phyloP scores from a whole-genome alignment of 352 stramenopile species.

The Globisporangium iwayamae region DNA sequence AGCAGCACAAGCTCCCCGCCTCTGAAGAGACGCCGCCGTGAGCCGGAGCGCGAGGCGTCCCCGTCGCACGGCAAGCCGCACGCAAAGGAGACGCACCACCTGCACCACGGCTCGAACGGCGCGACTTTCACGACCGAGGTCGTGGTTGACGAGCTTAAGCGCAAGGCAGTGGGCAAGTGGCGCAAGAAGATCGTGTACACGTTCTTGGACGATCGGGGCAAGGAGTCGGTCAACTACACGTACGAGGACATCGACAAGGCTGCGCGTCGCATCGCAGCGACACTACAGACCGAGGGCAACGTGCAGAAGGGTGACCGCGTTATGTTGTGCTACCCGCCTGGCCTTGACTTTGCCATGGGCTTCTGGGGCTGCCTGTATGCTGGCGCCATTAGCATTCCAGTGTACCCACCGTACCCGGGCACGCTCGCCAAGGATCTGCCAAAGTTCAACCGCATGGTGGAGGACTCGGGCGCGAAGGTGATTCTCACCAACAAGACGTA shows the following conservation, averaged over 20 bases:
- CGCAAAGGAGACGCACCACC: background rate
- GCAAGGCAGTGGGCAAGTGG: slow-evolving; percentile 37
- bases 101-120: slow-evolving; percentile 27
- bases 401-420: slow-evolving; percentile 74
- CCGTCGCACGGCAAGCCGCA: background rate
- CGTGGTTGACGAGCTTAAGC: slow-evolving; percentile 49
- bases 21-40: slow-evolving; percentile 33
- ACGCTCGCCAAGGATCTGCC: slow-evolving; percentile 73
- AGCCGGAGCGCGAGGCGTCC: slow-evolving; percentile 13
- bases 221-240: slow-evolving; percentile 65
- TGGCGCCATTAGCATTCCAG: slow-evolving; percentile 61
- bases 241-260: slow-evolving; percentile 63
- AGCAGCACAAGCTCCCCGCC: slow-evolving; percentile 5
- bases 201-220: slow-evolving; percentile 70
- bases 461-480: slow-evolving; percentile 56
- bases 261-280: slow-evolving; percentile 57
- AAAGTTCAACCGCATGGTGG: slow-evolving; percentile 76
- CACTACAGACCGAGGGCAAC: slow-evolving; percentile 44
- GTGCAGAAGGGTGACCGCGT: slow-evolving; percentile 66
- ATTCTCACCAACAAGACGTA: slow-evolving; percentile 79
- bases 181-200: slow-evolving; percentile 76
- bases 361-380: slow-evolving; percentile 84
- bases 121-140: slow-evolving; percentile 32
- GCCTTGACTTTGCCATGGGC: slow-evolving; percentile 68
- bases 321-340: slow-evolving; percentile 73